phyloP scores from a whole-genome alignment of 306 rosid species.

The Vicia sativa region DNA sequence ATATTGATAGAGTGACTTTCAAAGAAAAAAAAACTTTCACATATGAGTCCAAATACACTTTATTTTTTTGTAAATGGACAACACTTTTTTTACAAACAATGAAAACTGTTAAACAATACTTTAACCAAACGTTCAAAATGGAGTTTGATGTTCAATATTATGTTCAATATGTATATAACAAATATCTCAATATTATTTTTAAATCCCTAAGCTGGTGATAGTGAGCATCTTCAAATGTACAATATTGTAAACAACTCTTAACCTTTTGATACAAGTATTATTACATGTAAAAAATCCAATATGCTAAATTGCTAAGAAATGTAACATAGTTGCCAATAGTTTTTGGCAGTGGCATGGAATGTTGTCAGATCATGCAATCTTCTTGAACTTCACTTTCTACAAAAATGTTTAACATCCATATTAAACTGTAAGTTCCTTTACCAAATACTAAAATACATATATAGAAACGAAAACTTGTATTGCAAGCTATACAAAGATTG shows the following conservation, averaged over 20 bases:
- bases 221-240: not conserved
- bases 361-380: not conserved
- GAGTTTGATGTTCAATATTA: no score
- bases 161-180: not conserved
- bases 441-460: not conserved
- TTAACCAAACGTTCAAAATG: no score
- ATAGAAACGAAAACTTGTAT: not conserved
- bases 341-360: not conserved
- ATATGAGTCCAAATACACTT: no score
- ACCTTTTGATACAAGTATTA: not conserved
- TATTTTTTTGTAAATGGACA: no score
- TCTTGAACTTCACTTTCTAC: constrained; percentile 1
- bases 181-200: not conserved
- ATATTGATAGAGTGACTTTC: no score
- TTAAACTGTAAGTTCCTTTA: not conserved
- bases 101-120: no score
- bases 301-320: not conserved
- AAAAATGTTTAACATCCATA: not conserved
- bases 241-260: not conserved
- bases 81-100: no score
- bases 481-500: no score
- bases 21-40: no score
- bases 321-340: not conserved
- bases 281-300: not conserved
- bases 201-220: not conserved